Conservation (phyloP, 2,329 filamentous ascomycete genomes). For the Xylaria sp. region DNA sequence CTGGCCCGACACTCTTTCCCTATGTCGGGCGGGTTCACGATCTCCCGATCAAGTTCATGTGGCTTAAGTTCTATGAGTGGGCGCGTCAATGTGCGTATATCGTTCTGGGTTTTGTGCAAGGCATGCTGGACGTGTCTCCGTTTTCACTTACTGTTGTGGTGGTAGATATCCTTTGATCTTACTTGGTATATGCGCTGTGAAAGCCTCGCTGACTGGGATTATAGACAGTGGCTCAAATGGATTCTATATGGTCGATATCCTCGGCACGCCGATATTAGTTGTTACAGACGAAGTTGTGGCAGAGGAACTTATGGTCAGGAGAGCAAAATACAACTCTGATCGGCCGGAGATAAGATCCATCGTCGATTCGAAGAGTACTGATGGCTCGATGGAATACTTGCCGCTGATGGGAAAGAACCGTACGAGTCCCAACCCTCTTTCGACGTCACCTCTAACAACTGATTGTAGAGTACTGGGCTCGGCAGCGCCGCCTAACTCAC, state of each 20-base stretch:
- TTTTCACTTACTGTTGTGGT: not conserved
- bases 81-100: constrained; percentile 35
- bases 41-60: constrained; percentile 55
- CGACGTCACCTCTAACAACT: not conserved
- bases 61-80: constrained; percentile 58
- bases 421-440: constrained; percentile 38
- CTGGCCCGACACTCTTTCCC: constrained; percentile 43
- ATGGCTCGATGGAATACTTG: constrained; percentile 62
- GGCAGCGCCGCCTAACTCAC: constrained; percentile 59
- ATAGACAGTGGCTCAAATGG: constrained; percentile 39
- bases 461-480: constrained; percentile 57
- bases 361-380: constrained; percentile 59
- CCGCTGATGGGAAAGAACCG: constrained; percentile 62
- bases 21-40: constrained; percentile 51
- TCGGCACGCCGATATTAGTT: constrained; percentile 47
- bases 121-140: not conserved
- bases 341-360: constrained; percentile 54
- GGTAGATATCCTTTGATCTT: not conserved
- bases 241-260: constrained; percentile 45
- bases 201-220: not conserved
- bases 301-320: constrained; percentile 58
- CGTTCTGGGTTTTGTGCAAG: not conserved
- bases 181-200: not conserved
- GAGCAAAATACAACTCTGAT: constrained; percentile 58
- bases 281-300: constrained; percentile 58